Base-by-base conservation (phyloP, 106 monocot genomes). In the Xerophyta viscosa region DNA sequence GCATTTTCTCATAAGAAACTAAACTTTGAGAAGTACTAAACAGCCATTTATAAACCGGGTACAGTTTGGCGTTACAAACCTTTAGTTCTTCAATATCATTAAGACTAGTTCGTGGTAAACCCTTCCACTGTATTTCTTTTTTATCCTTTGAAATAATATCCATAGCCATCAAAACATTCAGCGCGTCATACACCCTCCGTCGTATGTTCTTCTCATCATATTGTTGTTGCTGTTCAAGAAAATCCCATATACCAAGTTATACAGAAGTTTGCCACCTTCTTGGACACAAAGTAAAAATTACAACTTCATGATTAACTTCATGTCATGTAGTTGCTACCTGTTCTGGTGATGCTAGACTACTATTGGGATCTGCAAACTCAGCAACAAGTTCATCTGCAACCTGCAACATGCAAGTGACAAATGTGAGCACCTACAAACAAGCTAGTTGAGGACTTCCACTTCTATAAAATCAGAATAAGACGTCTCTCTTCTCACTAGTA, bases 341-440 rank as follows among this genome's bases (percentile, higher is more conserved):
- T 66, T 86, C 92, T 63, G 86, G 77, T 47, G 82, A 48, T 55
- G 37, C 58, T 31, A 79, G 26, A 71, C 45, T 82, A 64, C 50
- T 73, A 48, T 21, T 75, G 13, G 86, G 79, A 70, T 92, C 82
- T 33, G 82, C 27, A 68, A 92, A 92, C 60, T 92, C 92, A 33
- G 86, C 82, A 30, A 92, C 92, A 65, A 92, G 92, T 66, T 92
- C 92, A 62, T 92, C 86, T 55, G 92, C 92, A 58, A 92, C 92
- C 92, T 92, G 68, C 3, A 46, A 77, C 1, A 39, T 3, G 39
- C 1, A 39, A 39, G 22, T 27, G 8, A 13, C 27, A 25, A 39
- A 26, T 26, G 4, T 11, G 20, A 24, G 14, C 41, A 44, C 41
- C 13, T n/a, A 24, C 11, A 50, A 11, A 24, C 23, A 22, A 49